phyloP scores from a whole-genome alignment of 2,329 filamentous ascomycete species.

The Diaporthe caulivora region DNA sequence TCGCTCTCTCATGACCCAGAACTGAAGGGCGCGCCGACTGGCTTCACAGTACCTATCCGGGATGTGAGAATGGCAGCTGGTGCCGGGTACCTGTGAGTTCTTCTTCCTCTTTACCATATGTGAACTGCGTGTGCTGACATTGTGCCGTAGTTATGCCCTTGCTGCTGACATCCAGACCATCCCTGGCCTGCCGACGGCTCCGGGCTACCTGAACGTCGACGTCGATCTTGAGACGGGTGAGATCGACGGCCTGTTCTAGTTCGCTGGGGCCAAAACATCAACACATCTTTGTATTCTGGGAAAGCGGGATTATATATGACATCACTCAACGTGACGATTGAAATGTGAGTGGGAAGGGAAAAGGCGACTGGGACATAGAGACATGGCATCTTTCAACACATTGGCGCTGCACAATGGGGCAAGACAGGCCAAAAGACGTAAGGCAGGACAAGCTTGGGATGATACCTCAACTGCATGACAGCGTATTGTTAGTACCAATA shows the following conservation, averaged over 20 bases:
- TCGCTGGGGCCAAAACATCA: not conserved
- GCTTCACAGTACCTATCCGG: slow-evolving; percentile 93
- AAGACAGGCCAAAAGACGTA: not conserved
- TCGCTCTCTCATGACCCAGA: slow-evolving; percentile 92
- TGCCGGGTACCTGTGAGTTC: slow-evolving; percentile 85
- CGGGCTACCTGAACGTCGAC: slow-evolving; percentile 95
- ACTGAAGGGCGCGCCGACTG: slow-evolving; percentile 93
- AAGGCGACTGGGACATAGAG: slow-evolving; percentile 23
- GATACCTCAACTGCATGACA: slow-evolving; percentile 36
- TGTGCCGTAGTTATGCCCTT: slow-evolving; percentile 78
- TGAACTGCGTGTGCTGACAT: slow-evolving; percentile 49
- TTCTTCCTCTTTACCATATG: not conserved
- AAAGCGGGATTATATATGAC: not conserved
- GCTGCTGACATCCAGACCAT: slow-evolving; percentile 99
- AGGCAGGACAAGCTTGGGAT: slow-evolving; percentile 28
- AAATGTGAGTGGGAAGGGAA: not conserved
- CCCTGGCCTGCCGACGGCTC: slow-evolving; percentile 92
- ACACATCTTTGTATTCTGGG: not conserved
- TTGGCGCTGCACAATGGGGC: slow-evolving; percentile 10
- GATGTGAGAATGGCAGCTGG: slow-evolving; percentile 95
- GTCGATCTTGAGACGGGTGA: slow-evolving; percentile 85
- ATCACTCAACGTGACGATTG: slow-evolving; percentile 29
- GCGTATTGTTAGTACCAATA: slow-evolving; percentile 21
- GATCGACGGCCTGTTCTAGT: slow-evolving; percentile 89
- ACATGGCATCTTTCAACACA: slow-evolving; percentile 39